These are phyloP conservation scores for Starmerella vaccinii DNA, from an alignment of 805 yeast genomes.

Conservation along the genomic window DNA sequence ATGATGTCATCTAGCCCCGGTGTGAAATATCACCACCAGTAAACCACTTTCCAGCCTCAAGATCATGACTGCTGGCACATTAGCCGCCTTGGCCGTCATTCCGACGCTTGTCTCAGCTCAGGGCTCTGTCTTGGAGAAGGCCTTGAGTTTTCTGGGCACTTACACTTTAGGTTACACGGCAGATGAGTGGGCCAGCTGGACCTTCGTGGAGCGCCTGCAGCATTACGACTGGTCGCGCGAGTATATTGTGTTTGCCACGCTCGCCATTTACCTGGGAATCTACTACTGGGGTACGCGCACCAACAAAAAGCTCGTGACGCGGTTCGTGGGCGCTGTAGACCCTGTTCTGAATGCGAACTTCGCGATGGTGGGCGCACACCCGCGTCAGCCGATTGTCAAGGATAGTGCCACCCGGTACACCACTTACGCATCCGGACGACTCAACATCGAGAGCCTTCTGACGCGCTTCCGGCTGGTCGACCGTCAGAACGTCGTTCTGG, in stretches of 20 bases:
- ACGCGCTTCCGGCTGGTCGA: conserved; percentile 57
- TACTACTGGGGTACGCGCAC: conserved; percentile 50
- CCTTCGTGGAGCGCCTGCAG: conserved; percentile 47
- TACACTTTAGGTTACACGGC: conserved; percentile 11
- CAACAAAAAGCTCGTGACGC: conserved; percentile 48
- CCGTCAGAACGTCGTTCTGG: conserved; percentile 67
- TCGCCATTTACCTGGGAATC: conserved; percentile 40
- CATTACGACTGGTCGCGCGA: conserved; percentile 74
- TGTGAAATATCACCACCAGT: background rate
- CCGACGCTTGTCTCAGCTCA: conserved; percentile 4
- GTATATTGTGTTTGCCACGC: conserved; percentile 42
- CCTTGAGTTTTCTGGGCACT: background rate
- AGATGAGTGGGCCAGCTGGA: conserved; percentile 45
- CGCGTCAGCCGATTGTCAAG: conserved; percentile 37
- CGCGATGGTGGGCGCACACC: conserved; percentile 53
- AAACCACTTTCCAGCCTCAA: background rate
- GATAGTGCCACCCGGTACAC: conserved; percentile 54
- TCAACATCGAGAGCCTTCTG: conserved; percentile 54
- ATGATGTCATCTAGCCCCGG: conserved; percentile 2
- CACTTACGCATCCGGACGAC: conserved; percentile 82
- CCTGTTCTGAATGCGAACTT: conserved; percentile 57
- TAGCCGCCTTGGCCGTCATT: background rate
- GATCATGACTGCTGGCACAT: background rate
- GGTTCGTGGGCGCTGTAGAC: conserved; percentile 42
- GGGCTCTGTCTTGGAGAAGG: background rate